Base-by-base conservation (phyloP, 768 basidiomycete species). In the Psilocybe cubensis region DNA sequence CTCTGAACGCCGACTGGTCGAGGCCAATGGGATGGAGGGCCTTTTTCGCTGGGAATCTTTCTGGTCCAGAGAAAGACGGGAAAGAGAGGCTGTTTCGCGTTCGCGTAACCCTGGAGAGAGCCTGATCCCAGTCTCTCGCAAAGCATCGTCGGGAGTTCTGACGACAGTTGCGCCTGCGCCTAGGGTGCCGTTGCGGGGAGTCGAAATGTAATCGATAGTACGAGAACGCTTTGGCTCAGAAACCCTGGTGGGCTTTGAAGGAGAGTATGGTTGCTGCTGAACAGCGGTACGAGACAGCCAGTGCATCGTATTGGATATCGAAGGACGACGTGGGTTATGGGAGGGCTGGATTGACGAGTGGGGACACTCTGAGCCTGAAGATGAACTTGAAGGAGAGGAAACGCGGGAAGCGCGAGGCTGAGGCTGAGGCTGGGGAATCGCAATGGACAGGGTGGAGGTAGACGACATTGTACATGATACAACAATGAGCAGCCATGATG, bases 141-240 rank as follows among this genome's bases (percentile, higher is more conserved):
- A 75, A 20, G 91, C 91, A 54, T 94, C 92, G 61, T 88, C 85
- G 7, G 92, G 92, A 0, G 92, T 93, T 55, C 86, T 78, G 33
- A 93, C 91, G 27, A 94, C 76, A 1, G 79, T 87, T 12, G 91
- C 91, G 38, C 91, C 90, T 18, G 81, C 68, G n/a, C 89, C 91
- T 18, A 91, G 80, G 3, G 75, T 70, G 2, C 84, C 84, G 41
- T 71, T 77, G 11, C 83, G 79, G 6, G 74, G 58, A 42, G 72
- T 66, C 35, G 75, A 69, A 43, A 75, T 55, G 17, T 74, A 66
- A 59, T 80, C 77, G 42, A 76, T 73, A 27, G 73, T 73, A 35
- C 74, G 73, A n/a, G 71, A 68, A 42, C 76, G 69, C 64, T 78
- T 80, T n/a, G 77, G 75, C 54, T 82, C 79, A 1, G 77, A 73